phyloP scores from a whole-genome alignment of 139 green algal genomes.

The Chlorella sp. region DNA sequence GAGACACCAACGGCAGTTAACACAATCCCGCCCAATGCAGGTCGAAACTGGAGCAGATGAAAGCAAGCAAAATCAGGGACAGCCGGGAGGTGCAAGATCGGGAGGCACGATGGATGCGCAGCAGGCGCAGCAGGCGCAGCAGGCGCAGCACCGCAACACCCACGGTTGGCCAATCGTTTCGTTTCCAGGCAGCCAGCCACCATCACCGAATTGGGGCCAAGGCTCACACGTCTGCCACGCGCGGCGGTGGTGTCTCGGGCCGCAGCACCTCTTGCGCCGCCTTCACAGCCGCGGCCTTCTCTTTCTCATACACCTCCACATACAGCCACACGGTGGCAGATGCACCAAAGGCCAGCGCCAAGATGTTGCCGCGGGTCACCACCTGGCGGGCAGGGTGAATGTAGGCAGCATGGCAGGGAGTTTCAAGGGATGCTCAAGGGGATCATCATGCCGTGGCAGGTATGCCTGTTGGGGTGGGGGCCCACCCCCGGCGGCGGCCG shows the following conservation, averaged over 20 bases:
- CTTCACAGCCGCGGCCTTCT: not conserved
- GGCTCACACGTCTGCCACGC: not conserved
- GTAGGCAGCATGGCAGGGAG: not conserved
- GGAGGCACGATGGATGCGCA: too few species aligned
- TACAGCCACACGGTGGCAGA: slow-evolving; percentile 13
- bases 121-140: too few species aligned
- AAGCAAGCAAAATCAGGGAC: too few species aligned
- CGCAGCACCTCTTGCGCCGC: not conserved
- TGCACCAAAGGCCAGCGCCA: not conserved
- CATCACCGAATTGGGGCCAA: too few species aligned
- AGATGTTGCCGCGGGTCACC: slow-evolving; percentile 5
- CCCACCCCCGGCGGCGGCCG: too few species aligned
- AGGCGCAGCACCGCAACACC: too few species aligned
- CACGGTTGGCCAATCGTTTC: too few species aligned
- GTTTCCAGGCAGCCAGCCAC: too few species aligned
- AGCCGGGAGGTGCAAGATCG: too few species aligned
- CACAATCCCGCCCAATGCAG: too few species aligned
- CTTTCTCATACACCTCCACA: not conserved
- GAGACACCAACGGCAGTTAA: too few species aligned
- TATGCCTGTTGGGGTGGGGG: not conserved
- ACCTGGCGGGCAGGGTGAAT: not conserved
- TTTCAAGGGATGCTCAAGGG: not conserved
- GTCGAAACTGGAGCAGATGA: too few species aligned
- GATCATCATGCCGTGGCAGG: not conserved
- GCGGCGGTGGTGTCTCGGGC: not conserved